Conservation (phyloP, 164 flowering plant genomes). For the Stephania cephalantha region DNA sequence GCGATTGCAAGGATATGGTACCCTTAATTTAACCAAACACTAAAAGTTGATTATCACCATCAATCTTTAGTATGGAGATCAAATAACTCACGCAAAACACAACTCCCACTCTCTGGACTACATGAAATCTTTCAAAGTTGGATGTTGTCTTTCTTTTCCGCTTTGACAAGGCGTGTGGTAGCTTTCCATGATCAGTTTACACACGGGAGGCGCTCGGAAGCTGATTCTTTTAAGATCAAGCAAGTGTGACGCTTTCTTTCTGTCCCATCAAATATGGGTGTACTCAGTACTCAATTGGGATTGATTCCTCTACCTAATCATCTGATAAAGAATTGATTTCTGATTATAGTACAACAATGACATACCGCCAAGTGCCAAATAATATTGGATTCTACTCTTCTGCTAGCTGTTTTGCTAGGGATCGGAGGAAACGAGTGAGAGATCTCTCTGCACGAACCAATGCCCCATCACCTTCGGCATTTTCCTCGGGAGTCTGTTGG, state of each 20-base stretch:
- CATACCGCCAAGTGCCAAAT: conserved; percentile 7
- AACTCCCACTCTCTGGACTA: not conserved
- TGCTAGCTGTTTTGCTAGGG: conserved; percentile 44
- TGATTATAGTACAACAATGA: conserved; percentile 3
- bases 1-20: not conserved
- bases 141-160: not conserved
- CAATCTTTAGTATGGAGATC: not conserved
- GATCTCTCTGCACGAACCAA: conserved; percentile 39
- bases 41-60: too few species aligned
- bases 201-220: not conserved
- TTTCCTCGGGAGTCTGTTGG: conserved; percentile 25
- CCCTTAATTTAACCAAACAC: too few species aligned
- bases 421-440: conserved; percentile 48
- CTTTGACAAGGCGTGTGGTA: not conserved
- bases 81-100: not conserved
- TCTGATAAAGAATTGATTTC: not conserved
- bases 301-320: conserved; percentile 7
- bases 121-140: not conserved
- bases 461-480: conserved; percentile 21
- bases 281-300: not conserved
- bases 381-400: conserved; percentile 12
- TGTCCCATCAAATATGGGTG: not conserved
- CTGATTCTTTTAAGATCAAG: not conserved
- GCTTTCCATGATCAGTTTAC: not conserved
- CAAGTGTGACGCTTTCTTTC: not conserved